Conservation (phyloP, 441 rosid genomes). For the Brassica balearica region DNA sequence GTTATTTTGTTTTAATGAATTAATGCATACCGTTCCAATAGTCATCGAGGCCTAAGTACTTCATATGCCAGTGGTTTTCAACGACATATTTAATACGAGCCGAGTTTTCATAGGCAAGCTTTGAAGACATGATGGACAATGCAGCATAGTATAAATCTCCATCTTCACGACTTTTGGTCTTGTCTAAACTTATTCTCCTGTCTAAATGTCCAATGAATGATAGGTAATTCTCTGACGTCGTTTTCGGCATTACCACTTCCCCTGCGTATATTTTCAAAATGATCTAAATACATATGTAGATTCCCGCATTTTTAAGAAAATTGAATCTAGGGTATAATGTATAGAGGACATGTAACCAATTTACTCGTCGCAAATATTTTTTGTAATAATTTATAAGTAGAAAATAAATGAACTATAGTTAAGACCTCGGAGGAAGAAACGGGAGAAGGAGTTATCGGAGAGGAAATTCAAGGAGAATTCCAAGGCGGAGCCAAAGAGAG, state of each 20-base stretch:
- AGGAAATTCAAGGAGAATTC: conserved; percentile 60
- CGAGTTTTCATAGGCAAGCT: conserved; percentile 66
- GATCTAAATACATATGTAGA: not conserved
- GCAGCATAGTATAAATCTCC: conserved; percentile 49
- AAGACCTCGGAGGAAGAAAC: conserved; percentile 51
- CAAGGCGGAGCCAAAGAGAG: conserved; percentile 48
- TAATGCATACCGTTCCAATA: conserved; percentile 68
- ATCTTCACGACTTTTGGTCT: conserved; percentile 49
- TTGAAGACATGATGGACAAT: conserved; percentile 70
- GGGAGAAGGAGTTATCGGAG: conserved; percentile 46
- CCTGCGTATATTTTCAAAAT: conserved; percentile 45
- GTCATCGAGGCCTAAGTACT: conserved; percentile 61
- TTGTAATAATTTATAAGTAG: not conserved
- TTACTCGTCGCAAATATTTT: not conserved
- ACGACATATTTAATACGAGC: conserved; percentile 56
- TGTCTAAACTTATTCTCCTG: conserved; percentile 53
- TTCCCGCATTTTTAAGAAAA: not conserved
- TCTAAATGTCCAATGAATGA: conserved; percentile 64
- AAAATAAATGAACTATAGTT: not conserved
- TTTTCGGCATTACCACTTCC: conserved; percentile 51
- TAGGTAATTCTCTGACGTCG: conserved; percentile 48
- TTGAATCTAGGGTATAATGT: not conserved
- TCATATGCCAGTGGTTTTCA: conserved; percentile 71
- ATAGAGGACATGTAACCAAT: not conserved
- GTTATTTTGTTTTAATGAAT: not conserved